Evolutionary conservation across 768 basidiomycete genomes (phyloP).

Genomic region (Leccinum barrowsii): DNA sequence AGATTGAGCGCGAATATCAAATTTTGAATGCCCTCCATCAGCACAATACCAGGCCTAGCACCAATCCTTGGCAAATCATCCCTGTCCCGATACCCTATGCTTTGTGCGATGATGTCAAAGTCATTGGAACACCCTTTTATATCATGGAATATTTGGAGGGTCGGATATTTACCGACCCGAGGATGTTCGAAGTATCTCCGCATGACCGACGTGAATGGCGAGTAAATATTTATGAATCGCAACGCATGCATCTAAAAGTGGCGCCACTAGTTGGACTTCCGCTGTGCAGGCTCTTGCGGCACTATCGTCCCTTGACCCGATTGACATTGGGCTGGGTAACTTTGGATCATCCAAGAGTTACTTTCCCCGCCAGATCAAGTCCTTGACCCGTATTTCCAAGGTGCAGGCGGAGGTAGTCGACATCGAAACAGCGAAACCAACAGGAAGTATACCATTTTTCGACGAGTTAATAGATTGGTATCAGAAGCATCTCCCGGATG

Average conservation of each 20-base stretch:
- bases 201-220: constrained; percentile 71
- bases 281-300: constrained; percentile 68
- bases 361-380: constrained; percentile 92
- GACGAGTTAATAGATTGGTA: constrained; percentile 78
- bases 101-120: constrained; percentile 71
- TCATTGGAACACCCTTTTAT: constrained; percentile 91
- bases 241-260: not conserved
- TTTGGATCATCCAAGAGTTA: constrained; percentile 79
- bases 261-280: constrained; percentile 63
- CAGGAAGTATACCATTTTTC: constrained; percentile 74
- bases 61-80: constrained; percentile 48
- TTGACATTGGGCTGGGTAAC: constrained; percentile 58
- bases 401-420: constrained; percentile 71
- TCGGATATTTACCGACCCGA: constrained; percentile 84
- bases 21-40: constrained; percentile 74
- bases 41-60: constrained; percentile 60
- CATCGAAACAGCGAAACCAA: constrained; percentile 53
- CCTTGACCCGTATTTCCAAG: constrained; percentile 76
- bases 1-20: constrained; percentile 90
- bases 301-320: constrained; percentile 62
- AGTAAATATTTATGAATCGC: constrained; percentile 18
- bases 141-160: constrained; percentile 96
- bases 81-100: constrained; percentile 85
- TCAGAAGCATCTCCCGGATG: constrained; percentile 67
- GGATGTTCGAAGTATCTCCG: constrained; percentile 66